Evolutionary conservation across 495 filamentous ascomycete species (phyloP).

Genomic region (Alectoria sarmentosa): DNA sequence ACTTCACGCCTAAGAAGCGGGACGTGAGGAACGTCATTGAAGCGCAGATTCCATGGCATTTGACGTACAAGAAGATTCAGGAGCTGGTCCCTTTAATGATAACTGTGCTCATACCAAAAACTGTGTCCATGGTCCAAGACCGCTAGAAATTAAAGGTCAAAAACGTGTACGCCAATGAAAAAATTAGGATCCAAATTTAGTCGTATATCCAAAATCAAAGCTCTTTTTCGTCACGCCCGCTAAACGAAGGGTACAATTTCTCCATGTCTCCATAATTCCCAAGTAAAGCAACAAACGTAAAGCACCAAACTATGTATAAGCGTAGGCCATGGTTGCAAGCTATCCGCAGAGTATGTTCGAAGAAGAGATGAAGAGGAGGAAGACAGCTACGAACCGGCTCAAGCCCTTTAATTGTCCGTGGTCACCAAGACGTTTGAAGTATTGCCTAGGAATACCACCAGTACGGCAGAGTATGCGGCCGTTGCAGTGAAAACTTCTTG

Average conservation of each 20-base stretch:
- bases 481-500: slow-evolving; percentile 29
- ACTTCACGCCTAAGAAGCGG: neutral
- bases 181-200: neutral
- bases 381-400: neutral
- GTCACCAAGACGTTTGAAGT: slow-evolving; percentile 6
- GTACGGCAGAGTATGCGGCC: slow-evolving; percentile 27
- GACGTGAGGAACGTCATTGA: neutral
- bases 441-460: slow-evolving; percentile 29
- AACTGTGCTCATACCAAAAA: neutral
- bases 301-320: neutral
- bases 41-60: neutral
- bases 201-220: neutral
- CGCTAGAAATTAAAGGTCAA: neutral
- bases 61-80: neutral
- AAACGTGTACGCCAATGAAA: neutral
- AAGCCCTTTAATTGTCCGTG: neutral
- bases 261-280: neutral
- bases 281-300: no score
- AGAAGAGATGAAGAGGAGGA: neutral
- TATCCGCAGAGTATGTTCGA: neutral
- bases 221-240: neutral
- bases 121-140: neutral
- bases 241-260: neutral
- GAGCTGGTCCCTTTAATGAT: no score
- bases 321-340: neutral